Base-by-base conservation (phyloP, 129 eudicot species). In the Saposhnikovia divaricata region DNA sequence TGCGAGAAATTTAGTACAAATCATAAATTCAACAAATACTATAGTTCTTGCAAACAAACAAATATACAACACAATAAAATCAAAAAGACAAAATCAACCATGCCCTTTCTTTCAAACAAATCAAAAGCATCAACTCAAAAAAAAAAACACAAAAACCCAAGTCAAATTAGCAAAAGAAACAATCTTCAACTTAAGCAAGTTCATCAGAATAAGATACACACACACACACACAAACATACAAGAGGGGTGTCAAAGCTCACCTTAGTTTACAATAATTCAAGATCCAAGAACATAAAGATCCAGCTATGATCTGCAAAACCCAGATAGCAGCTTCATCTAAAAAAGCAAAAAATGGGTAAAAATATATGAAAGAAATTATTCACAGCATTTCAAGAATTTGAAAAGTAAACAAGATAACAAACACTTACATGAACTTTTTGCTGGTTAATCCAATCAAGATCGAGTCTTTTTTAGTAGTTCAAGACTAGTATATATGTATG, bases 261-360 rank as follows among this genome's bases (percentile, higher is more conserved):
- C 50, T 10, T 55, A 19, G 31, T 53, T 68, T 2, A 84, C 16
- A 78, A n/a, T n/a, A 16, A 73, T 50, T 74, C 87, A 79, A 84
- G 87, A 87, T 89, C 90, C 75, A 81, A 55, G 80, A 34, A 81
- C n/a, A 75, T 51, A 77, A 84, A 85, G 94, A 90, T 90, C 95
- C 87, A 83, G 85, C 81, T 72, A 83, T 87, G 86, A 87, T 90
- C 87, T 81, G 80, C 61, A 77, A 81, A 38, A 80, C 78, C 82
- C 81, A 84, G 76, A 85, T 74, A 83, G 77, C 86, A 87, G 50
- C 77, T 85, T 82, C 84, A 77, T 78, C 75, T 47, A 59, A 39
- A 39, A 47, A 69, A 48, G 28, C 75, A 77, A 77, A 74, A 31
- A 75, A 75, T 7, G 63, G 46, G 13, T 6, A 15, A 53, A 51